Percentiles rank a stretch among this genome's conserved stretches.
Evolutionary conservation across 2,329 filamentous ascomycete genomes (phyloP).

Genomic region (Neodidymelliopsis sp.): DNA sequence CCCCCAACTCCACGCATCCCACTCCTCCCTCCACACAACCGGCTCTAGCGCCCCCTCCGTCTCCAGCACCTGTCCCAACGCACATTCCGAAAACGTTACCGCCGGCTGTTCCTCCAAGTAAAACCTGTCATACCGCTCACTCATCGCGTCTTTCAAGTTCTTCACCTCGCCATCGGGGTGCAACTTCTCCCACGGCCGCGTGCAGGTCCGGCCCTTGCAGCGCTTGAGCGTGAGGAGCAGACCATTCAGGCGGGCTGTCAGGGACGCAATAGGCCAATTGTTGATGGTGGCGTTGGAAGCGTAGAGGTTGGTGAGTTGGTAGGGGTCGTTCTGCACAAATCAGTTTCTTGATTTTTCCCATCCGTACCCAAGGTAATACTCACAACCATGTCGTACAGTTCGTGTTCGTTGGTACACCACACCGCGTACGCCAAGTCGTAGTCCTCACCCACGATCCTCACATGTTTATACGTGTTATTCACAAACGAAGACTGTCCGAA

Average conservation of each 20-base stretch:
- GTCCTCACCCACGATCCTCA: slow-evolving; percentile 61
- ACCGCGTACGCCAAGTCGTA: slow-evolving; percentile 72
- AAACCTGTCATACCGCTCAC: slow-evolving; percentile 59
- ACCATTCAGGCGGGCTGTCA: slow-evolving; percentile 56
- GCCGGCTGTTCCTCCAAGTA: slow-evolving; percentile 59
- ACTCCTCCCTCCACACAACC: slow-evolving; percentile 24
- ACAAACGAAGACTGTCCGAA: slow-evolving; percentile 2
- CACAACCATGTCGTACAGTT: slow-evolving; percentile 70
- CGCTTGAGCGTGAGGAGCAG: slow-evolving; percentile 68
- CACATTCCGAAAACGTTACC: slow-evolving; percentile 63
- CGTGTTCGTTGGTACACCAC: slow-evolving; percentile 73
- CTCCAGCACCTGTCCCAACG: slow-evolving; percentile 62
- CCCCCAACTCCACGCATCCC: slow-evolving; percentile 27
- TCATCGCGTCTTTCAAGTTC: slow-evolving; percentile 61
- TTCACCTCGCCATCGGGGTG: slow-evolving; percentile 63
- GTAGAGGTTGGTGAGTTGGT: slow-evolving; percentile 47
- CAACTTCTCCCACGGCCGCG: slow-evolving; percentile 64
- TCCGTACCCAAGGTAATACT: slow-evolving; percentile 16
- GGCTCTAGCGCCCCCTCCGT: slow-evolving; percentile 58
- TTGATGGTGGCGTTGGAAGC: slow-evolving; percentile 1
- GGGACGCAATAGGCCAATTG: slow-evolving; percentile 13
- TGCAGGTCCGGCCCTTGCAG: slow-evolving; percentile 63
- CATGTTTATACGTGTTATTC: slow-evolving; percentile 68
- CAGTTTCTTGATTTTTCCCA: background rate
- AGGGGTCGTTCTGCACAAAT: slow-evolving; percentile 37